A percentile compares a stretch with the other conserved stretches of the same genome.
Evolutionary conservation across 257 asterid genomes (phyloP).

Genomic region (Avicennia marina): DNA sequence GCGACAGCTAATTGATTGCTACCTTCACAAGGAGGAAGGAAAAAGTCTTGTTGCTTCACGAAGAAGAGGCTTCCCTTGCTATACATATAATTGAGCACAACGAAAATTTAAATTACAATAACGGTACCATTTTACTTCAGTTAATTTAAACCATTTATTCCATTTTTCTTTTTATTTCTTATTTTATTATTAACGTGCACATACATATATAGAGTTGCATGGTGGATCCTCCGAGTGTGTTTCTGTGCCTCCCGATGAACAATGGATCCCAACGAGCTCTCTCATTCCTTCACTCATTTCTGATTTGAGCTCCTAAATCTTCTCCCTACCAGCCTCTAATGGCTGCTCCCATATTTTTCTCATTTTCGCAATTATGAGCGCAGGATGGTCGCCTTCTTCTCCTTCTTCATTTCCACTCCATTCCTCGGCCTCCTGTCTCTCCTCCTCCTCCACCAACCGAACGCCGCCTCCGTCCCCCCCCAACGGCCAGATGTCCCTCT

Average conservation of each 20-base stretch:
- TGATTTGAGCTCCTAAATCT: slow-evolving; percentile 16
- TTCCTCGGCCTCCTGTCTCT: slow-evolving; percentile 56
- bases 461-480: slow-evolving; percentile 10
- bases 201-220: too few species aligned
- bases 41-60: too few species aligned
- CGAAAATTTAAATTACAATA: too few species aligned
- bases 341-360: slow-evolving; percentile 9
- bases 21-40: too few species aligned
- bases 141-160: too few species aligned
- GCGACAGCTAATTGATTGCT: too few species aligned
- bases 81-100: too few species aligned
- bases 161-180: too few species aligned
- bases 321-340: slow-evolving; percentile 25
- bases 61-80: too few species aligned
- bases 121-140: too few species aligned
- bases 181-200: too few species aligned
- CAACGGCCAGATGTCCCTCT: slow-evolving; percentile 5
- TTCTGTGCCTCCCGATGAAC: slow-evolving; percentile 9
- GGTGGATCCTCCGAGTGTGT: slow-evolving; percentile 18
- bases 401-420: slow-evolving; percentile 25
- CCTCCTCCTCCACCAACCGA: slow-evolving; percentile 29
- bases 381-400: slow-evolving; percentile 51
- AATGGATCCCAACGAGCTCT: slow-evolving; percentile 16
- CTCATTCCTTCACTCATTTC: slow-evolving; percentile 17
- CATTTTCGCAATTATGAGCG: slow-evolving; percentile 9